Evolutionary conservation across 306 rosid genomes (phyloP).

Genomic region (Crotalaria pallida): DNA sequence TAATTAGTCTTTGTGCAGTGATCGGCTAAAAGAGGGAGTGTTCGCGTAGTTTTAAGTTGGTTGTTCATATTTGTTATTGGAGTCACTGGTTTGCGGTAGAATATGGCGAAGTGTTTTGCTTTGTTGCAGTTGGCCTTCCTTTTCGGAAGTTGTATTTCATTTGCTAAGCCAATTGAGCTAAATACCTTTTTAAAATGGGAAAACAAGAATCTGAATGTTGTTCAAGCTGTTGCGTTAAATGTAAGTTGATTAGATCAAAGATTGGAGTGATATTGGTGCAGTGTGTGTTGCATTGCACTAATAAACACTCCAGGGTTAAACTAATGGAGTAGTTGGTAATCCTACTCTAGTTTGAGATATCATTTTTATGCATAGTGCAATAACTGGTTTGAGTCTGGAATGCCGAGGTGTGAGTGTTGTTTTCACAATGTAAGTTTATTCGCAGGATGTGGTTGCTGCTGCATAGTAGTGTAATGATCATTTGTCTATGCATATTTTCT

Average conservation of each 20-base stretch:
- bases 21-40: too few relatives aligned
- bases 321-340: background rate
- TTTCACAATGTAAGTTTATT: too few relatives aligned
- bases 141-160: background rate
- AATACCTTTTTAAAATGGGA: background rate
- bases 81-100: background rate
- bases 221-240: background rate
- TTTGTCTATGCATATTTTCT: too few relatives aligned
- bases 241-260: background rate
- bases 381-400: background rate
- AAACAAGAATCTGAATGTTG: background rate
- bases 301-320: background rate
- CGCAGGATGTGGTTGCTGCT: too few relatives aligned
- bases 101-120: too few relatives aligned
- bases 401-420: too few relatives aligned
- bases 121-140: background rate
- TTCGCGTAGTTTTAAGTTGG: background rate
- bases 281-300: too few relatives aligned
- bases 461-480: too few relatives aligned
- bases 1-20: background rate
- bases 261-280: background rate
- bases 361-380: background rate
- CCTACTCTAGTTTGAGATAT: background rate
- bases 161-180: background rate
- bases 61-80: background rate